These are phyloP conservation scores for Ophiostoma novo-ulmi DNA, from an alignment of 2,329 filamentous ascomycete genomes.

Conservation along the genomic window DNA sequence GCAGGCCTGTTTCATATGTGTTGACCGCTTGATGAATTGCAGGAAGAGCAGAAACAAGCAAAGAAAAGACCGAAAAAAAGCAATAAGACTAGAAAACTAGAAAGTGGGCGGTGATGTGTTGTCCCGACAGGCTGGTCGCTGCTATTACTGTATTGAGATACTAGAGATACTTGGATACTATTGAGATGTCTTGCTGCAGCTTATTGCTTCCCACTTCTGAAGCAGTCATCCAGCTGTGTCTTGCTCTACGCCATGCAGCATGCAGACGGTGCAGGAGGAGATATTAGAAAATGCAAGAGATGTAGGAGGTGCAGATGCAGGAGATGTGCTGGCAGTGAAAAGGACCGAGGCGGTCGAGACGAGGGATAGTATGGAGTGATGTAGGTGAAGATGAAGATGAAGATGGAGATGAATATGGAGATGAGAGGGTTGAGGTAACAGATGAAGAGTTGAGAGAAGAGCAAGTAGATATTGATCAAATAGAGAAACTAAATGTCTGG, in stretches of 20 bases:
- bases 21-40: slow-evolving; percentile 10
- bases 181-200: not conserved
- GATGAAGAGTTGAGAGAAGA: too few species aligned
- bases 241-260: not conserved
- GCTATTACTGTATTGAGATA: not conserved
- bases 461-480: too few species aligned
- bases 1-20: not conserved
- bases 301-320: not conserved
- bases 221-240: not conserved
- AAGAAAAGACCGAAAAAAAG: slow-evolving; percentile 1
- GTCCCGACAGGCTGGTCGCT: slow-evolving; percentile 21
- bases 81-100: not conserved
- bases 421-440: not conserved
- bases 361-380: not conserved
- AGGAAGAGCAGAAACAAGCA: not conserved
- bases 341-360: slow-evolving; percentile 3
- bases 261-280: not conserved
- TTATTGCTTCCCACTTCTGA: not conserved
- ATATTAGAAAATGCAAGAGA: not conserved
- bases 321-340: not conserved
- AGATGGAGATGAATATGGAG: not conserved
- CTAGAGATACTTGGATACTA: too few species aligned
- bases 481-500: too few species aligned
- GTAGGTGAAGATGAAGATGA: not conserved
- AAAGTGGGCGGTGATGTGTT: slow-evolving; percentile 17